phyloP scores from a whole-genome alignment of 805 yeast genomes.

The Pichia cabralensis region DNA sequence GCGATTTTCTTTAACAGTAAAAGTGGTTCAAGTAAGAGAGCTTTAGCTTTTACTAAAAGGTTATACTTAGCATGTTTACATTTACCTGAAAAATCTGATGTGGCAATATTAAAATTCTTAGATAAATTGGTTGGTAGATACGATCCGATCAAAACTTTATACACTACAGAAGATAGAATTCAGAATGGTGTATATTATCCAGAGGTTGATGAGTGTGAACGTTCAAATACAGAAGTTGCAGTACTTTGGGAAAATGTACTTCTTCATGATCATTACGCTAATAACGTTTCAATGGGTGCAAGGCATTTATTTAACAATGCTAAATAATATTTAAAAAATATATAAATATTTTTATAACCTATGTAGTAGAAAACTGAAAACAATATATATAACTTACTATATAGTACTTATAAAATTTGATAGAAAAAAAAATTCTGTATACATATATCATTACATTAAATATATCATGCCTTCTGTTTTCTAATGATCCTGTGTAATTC shows the following conservation, averaged over 20 bases:
- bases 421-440: too few relatives aligned
- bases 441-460: too few relatives aligned
- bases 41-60: slow-evolving; percentile 76
- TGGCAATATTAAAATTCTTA: slow-evolving; percentile 68
- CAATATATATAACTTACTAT: too few relatives aligned
- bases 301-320: slow-evolving; percentile 30
- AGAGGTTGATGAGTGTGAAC: slow-evolving; percentile 56
- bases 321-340: slow-evolving; percentile 12
- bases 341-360: not conserved
- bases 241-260: slow-evolving; percentile 82
- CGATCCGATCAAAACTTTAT: slow-evolving; percentile 64
- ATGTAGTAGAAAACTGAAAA: too few relatives aligned
- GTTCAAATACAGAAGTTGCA: slow-evolving; percentile 81
- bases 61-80: slow-evolving; percentile 57
- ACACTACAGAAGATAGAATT: slow-evolving; percentile 81
- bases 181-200: slow-evolving; percentile 68
- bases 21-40: slow-evolving; percentile 57
- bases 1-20: slow-evolving; percentile 69
- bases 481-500: too few relatives aligned
- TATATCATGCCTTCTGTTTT: too few relatives aligned
- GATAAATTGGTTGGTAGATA: slow-evolving; percentile 66
- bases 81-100: slow-evolving; percentile 79
- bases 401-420: too few relatives aligned
- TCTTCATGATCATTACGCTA: slow-evolving; percentile 75
- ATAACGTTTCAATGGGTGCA: slow-evolving; percentile 64